phyloP scores from a whole-genome alignment of 495 filamentous ascomycete species.

The Lasiosphaeria ovina region DNA sequence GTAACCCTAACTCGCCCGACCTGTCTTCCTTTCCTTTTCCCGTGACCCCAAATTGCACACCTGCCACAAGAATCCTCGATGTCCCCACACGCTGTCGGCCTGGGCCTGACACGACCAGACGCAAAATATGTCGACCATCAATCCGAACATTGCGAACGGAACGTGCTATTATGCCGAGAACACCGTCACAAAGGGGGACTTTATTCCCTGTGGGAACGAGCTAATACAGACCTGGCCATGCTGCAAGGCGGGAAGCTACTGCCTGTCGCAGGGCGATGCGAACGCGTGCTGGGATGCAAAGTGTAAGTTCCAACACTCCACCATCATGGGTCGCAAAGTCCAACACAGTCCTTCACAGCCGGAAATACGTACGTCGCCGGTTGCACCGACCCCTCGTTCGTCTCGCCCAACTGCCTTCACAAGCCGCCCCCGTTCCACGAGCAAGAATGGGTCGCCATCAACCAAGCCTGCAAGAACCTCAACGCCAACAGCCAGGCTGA shows the following conservation, averaged over 20 bases:
- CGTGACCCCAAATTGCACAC: background rate
- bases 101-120: background rate
- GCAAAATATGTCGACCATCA: conserved; percentile 14
- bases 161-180: conserved; percentile 25
- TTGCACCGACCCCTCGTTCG: conserved; percentile 25
- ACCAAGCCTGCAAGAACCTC: conserved; percentile 23
- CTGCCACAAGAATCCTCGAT: background rate
- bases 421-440: conserved; percentile 20
- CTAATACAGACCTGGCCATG: conserved; percentile 20
- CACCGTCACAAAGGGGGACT: conserved; percentile 20
- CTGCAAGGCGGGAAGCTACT: conserved; percentile 21
- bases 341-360: conserved; percentile 10
- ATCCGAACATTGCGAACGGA: conserved; percentile 22
- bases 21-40: conserved; percentile 3
- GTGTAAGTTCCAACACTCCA: conserved; percentile 8
- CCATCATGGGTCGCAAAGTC: background rate
- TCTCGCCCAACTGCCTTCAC: conserved; percentile 18
- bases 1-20: background rate
- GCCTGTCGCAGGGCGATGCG: conserved; percentile 17
- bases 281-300: conserved; percentile 22
- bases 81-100: background rate
- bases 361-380: conserved; percentile 24
- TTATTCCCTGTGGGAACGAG: conserved; percentile 22
- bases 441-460: conserved; percentile 25
- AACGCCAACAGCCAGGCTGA: conserved; percentile 7